Base-by-base conservation (phyloP, 257 asterid genomes). In the Paraleonurus japonicus region DNA sequence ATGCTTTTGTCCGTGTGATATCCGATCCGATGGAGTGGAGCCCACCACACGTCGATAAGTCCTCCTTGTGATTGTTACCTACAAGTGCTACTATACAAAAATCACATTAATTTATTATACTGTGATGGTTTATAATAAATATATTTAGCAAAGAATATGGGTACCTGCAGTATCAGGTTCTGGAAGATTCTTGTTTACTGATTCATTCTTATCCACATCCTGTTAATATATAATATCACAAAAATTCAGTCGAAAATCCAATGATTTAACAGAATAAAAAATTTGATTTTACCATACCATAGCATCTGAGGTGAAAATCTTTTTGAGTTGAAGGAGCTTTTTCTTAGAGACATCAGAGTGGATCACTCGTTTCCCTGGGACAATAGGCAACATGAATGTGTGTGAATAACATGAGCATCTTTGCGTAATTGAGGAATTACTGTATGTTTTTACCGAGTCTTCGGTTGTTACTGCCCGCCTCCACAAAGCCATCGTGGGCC, bases 1-100 rank as follows among this genome's bases (percentile, higher is more conserved):
- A 47, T 41, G 76, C 92, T 79, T 78, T 81, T 35, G 90, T 88
- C 35, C 98, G 85, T 16, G 99, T 89, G 77, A 88, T 72, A 71
- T 94, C 96, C 12, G 99, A 94, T 55, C 99, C 96, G 68, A 89
- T 76, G 0, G 99, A 94, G 81, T 86, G 97, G 75, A 94, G 88
- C 71, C 78, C 96, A 23, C 97, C 98, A n/a, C 96, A 90, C 17
- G 96, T 94, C 66, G 99, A 94, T 75, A 89, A 51, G 81, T 94
- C 92, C 74, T 94, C 92, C 74, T 65, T 88, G 50, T 47, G 35
- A 70, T 80, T 76, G 73, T 82, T 85, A 23, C 70, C 97, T 87
- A n/a, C n/a, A n/a, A n/a, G n/a, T n/a, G n/a, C n/a, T n/a, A 62
- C 24, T 28, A 66, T 69, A 41, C 64, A 2, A 12, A 74, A 4